Evolutionary conservation across 371 early-diverging fungal species (phyloP).

Genomic region (Mucor mucedo): DNA sequence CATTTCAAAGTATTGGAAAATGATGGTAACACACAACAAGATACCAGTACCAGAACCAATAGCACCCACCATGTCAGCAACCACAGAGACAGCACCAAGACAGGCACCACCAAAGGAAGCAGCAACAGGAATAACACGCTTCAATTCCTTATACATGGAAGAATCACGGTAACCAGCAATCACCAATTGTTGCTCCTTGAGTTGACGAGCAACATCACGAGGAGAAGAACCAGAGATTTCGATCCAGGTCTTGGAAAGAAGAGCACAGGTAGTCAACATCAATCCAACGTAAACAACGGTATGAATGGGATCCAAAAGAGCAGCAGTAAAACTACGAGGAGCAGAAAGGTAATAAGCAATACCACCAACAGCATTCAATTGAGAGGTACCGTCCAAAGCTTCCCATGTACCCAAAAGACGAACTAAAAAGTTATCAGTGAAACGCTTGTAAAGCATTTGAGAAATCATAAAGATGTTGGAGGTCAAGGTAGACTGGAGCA

Average conservation of each 20-base stretch:
- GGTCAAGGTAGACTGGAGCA: constrained; percentile 98
- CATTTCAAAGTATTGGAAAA: constrained; percentile 99
- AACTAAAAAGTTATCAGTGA: constrained; percentile 96
- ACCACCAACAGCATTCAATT: constrained; percentile 94
- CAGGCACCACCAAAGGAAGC: constrained; percentile 98
- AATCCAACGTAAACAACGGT: constrained; percentile 93
- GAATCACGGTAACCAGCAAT: constrained; percentile 97
- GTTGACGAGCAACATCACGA: constrained; percentile 96
- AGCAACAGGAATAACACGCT: constrained; percentile 98
- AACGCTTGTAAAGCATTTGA: constrained; percentile 96
- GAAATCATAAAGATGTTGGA: constrained; percentile 98
- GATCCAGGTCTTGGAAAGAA: constrained; percentile 99
- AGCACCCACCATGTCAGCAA: constrained; percentile 95
- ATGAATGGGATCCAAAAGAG: constrained; percentile 94
- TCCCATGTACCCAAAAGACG: constrained; percentile 99
- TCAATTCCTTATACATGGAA: constrained; percentile 98
- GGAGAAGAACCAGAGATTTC: constrained; percentile 98
- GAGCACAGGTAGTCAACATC: constrained; percentile 96
- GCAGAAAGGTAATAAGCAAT: constrained; percentile 99
- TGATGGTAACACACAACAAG: constrained; percentile 98
- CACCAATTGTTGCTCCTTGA: constrained; percentile 98
- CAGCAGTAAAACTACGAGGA: constrained; percentile 88
- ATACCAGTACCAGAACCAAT: constrained; percentile 99
- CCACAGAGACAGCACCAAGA: constrained; percentile 95
- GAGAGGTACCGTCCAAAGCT: constrained; percentile 87